Evolutionary conservation across 2,329 filamentous ascomycete genomes (phyloP).

Genomic region (Didymella lethalis): DNA sequence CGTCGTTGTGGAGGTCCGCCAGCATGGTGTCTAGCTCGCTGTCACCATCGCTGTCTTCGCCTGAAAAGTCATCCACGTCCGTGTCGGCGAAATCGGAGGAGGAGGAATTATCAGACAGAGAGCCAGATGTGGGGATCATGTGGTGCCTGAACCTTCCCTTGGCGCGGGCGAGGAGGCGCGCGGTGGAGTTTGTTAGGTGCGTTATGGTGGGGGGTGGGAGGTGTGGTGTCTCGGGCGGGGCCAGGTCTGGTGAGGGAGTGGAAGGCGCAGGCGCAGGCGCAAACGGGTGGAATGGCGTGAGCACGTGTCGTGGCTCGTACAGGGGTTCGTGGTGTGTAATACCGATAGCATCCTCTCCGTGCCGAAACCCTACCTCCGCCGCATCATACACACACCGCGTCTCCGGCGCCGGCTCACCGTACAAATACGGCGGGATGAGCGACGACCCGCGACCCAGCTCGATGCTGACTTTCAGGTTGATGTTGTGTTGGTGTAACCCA

Average conservation of each 20-base stretch:
- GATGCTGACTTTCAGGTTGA: slow-evolving; percentile 39
- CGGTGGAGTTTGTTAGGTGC: slow-evolving; percentile 9
- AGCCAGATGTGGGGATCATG: neutral
- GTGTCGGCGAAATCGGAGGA: slow-evolving; percentile 1
- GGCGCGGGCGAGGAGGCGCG: slow-evolving; percentile 19
- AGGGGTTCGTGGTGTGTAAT: slow-evolving; percentile 1
- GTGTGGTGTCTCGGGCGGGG: no score
- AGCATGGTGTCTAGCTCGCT: slow-evolving; percentile 15
- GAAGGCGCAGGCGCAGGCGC: no score
- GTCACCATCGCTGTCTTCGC: slow-evolving; percentile 3
- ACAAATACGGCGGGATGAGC: slow-evolving; percentile 46
- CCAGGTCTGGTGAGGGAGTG: no score
- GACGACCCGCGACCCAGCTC: slow-evolving; percentile 32
- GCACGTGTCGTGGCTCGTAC: neutral
- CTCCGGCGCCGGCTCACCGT: slow-evolving; percentile 37
- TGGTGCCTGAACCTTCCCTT: slow-evolving; percentile 21
- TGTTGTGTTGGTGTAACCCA: slow-evolving; percentile 35
- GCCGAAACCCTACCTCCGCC: slow-evolving; percentile 56
- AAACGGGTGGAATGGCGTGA: neutral
- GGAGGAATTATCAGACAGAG: no score
- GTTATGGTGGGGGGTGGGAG: no score
- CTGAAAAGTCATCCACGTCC: neutral
- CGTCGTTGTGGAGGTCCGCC: slow-evolving; percentile 16
- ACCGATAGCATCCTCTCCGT: neutral
- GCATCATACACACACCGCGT: slow-evolving; percentile 41